phyloP scores from a whole-genome alignment of 129 eudicot species.

The Flaveria robusta region DNA sequence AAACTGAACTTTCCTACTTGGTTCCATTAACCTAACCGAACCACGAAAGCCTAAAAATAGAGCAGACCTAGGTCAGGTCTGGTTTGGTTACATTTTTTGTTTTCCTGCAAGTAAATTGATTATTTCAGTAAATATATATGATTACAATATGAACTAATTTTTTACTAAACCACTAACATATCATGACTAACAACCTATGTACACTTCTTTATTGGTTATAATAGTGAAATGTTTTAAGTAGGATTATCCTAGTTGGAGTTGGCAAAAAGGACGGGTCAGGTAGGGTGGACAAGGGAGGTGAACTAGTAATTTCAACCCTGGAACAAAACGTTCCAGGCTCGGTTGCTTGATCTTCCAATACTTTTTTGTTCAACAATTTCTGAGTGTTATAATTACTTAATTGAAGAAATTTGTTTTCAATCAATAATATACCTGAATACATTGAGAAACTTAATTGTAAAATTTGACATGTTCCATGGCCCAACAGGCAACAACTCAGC shows the following conservation, averaged over 20 bases:
- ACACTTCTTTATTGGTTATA: too few relatives aligned
- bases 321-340: too few relatives aligned
- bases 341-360: too few relatives aligned
- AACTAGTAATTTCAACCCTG: background rate
- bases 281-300: background rate
- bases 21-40: background rate
- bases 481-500: background rate
- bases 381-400: too few relatives aligned
- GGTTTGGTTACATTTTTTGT: background rate
- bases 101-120: background rate
- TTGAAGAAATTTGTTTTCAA: too few relatives aligned
- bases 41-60: background rate
- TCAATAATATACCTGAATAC: background rate
- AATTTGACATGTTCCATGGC: background rate
- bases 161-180: background rate
- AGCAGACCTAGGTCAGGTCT: background rate
- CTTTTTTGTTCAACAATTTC: too few relatives aligned
- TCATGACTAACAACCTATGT: too few relatives aligned
- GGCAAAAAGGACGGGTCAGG: background rate
- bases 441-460: background rate
- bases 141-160: background rate
- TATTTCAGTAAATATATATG: background rate
- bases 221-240: background rate
- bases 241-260: background rate
- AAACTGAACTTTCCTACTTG: background rate